These are phyloP conservation scores for Candida jianshihensis DNA, from an alignment of 805 yeast genomes.

Conservation along the genomic window DNA sequence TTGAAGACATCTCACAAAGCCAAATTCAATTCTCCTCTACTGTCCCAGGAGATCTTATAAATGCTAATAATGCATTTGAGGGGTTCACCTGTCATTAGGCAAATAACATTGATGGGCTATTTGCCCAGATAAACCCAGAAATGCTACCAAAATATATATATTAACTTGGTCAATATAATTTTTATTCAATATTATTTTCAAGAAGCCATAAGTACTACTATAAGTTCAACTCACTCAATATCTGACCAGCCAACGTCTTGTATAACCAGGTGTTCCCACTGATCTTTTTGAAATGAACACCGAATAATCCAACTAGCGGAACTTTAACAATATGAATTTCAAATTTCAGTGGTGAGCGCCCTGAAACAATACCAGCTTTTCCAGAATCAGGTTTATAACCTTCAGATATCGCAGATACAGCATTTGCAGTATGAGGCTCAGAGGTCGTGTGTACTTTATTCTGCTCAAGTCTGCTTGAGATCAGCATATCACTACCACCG, in stretches of 20 bases:
- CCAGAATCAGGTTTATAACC: constrained; percentile 2
- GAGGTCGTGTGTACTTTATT: constrained; percentile 17
- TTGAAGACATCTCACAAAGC: too few species aligned
- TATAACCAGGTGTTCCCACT: constrained; percentile 94
- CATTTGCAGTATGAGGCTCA: constrained; percentile 3
- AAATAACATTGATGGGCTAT: too few species aligned
- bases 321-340: constrained; percentile 91
- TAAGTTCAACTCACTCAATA: constrained; percentile 35
- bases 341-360: constrained; percentile 67
- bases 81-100: too few species aligned
- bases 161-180: too few species aligned
- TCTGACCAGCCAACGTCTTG: constrained; percentile 82
- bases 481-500: constrained; percentile 42
- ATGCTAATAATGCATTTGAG: too few species aligned
- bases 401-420: constrained; percentile 1
- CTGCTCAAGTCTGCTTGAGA: constrained; percentile 54
- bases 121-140: too few species aligned
- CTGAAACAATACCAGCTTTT: constrained; percentile 12
- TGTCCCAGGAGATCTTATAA: too few species aligned
- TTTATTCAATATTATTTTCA: too few species aligned
- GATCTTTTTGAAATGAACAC: constrained; percentile 90
- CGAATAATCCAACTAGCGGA: constrained; percentile 82
- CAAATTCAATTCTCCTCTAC: too few species aligned
- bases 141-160: too few species aligned
- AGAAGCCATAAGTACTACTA: too few species aligned